phyloP scores from a whole-genome alignment of 1,284 basidiomycete species.

The Trichosporon sp. region DNA sequence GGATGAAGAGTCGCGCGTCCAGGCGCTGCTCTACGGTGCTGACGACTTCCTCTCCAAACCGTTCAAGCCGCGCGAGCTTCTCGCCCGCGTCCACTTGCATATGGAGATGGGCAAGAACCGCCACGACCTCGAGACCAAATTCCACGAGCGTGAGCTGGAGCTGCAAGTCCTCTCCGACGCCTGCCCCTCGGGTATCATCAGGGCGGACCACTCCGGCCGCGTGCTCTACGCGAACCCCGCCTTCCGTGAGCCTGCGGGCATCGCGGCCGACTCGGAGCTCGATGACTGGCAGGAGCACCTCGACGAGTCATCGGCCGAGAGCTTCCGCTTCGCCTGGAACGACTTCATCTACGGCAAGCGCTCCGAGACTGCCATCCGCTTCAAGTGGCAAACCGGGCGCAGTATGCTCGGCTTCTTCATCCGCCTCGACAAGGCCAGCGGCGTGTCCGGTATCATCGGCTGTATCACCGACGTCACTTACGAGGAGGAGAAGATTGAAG shows the following conservation, averaged over 20 bases:
- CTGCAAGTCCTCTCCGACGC: conserved; percentile 52
- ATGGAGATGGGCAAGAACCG: conserved; percentile 55
- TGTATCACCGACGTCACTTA: conserved; percentile 50
- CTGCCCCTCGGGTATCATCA: conserved; percentile 48
- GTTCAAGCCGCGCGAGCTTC: conserved; percentile 55
- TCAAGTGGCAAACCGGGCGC: conserved; percentile 47
- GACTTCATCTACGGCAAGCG: conserved; percentile 18
- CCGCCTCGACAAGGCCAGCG: conserved; percentile 42
- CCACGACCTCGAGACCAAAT: conserved; percentile 44
- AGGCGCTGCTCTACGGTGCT: conserved; percentile 55
- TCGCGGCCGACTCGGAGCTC: conserved; percentile 22
- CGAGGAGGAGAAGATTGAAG: conserved; percentile 46
- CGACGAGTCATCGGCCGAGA: neutral
- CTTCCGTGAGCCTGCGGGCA: conserved; percentile 30
- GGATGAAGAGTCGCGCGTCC: conserved; percentile 46
- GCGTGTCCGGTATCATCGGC: conserved; percentile 43
- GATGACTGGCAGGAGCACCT: conserved; percentile 20
- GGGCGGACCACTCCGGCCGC: conserved; percentile 35
- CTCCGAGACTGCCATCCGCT: conserved; percentile 37
- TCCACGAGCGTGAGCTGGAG: conserved; percentile 46
- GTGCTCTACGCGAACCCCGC: conserved; percentile 45
- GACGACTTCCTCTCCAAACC: conserved; percentile 56
- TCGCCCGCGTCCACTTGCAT: conserved; percentile 55
- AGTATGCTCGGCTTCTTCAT: conserved; percentile 45
- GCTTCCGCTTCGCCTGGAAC: conserved; percentile 14